Conservation (phyloP, 148 eudicot genomes). For the Rhododendron griersonianum region DNA sequence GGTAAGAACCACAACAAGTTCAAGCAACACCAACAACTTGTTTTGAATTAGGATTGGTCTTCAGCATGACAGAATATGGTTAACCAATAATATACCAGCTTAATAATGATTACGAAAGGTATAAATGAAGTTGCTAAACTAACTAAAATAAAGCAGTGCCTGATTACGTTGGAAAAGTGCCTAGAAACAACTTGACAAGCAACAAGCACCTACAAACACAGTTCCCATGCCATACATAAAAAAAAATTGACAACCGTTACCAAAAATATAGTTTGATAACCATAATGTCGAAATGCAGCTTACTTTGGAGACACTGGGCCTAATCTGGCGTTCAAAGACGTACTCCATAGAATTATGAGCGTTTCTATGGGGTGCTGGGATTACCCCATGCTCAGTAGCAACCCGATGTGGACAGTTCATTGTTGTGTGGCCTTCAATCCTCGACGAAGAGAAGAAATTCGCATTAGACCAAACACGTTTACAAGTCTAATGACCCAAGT, state of each 20-base stretch:
- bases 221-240: neutral
- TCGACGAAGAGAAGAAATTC: slow-evolving; percentile 3
- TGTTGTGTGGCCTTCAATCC: slow-evolving; percentile 86
- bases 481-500: neutral
- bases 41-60: neutral
- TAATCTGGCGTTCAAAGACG: slow-evolving; percentile 78
- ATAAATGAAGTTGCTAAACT: neutral
- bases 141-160: neutral
- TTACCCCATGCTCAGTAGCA: slow-evolving; percentile 76
- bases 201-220: neutral
- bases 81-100: neutral
- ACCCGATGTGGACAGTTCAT: slow-evolving; percentile 86
- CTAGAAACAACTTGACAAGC: neutral
- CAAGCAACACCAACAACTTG: neutral
- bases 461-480: neutral
- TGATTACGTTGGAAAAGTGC: neutral
- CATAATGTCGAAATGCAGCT: slow-evolving; percentile 18
- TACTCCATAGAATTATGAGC: slow-evolving; percentile 55
- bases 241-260: neutral
- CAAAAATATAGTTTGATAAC: neutral
- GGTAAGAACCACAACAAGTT: neutral
- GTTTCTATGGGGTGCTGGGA: slow-evolving; percentile 62
- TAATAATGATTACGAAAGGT: neutral
- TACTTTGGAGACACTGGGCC: slow-evolving; percentile 58
- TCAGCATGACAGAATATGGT: neutral